Evolutionary conservation across 371 early-diverging fungal genomes (phyloP), one percentile per base, ranked within the genome.

Genomic region (Lichtheimia corymbifera): DNA sequence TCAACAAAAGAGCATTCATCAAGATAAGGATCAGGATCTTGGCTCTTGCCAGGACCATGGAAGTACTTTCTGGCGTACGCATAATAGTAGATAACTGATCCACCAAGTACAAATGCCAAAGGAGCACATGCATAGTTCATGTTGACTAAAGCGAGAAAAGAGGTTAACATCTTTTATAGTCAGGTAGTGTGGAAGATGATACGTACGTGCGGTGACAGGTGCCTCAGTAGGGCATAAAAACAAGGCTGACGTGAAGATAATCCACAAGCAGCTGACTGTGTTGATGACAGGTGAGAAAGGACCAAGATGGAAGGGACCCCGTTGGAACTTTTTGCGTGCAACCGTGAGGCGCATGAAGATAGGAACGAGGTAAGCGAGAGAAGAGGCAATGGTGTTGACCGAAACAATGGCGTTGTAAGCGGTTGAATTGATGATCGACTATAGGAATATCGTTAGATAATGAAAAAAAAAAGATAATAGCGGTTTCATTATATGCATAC

Each of bases 291-390:
- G 59, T 4, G 84, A 82, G 45, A 76, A 82, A 4, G 75, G 73
- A 9, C 90, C 90, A n/a, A 90, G 66, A 35, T 84, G 76, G 53
- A 86, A 82, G 0, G 88, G 88, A 7, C 58, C 79, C 35, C 56
- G 64, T 45, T 65, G 41, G 53, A 67, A 70, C 28, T 50, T 71
- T 63, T 62, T 65, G 72, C 61, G 72, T 44, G 53, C 87, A 85
- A 68, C 84, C 24, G 57, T 83, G 57, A 64, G 77, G 66, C 49
- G 74, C 25, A 83, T 69, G 55, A 76, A 65, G 4, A 87, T 87
- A 11, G 91, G 91, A 47, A 88, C 77, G 35, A 84, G 85, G 59
- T 91, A 91, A 13, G 88, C 83, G 35, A 91, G 80, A 62, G 83
- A 86, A 28, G 87, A 73, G 25, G 88, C 84, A 60, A 91, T 88